Base-by-base conservation (phyloP, 352 stramenopile species). In the Phytophthora sp. region DNA sequence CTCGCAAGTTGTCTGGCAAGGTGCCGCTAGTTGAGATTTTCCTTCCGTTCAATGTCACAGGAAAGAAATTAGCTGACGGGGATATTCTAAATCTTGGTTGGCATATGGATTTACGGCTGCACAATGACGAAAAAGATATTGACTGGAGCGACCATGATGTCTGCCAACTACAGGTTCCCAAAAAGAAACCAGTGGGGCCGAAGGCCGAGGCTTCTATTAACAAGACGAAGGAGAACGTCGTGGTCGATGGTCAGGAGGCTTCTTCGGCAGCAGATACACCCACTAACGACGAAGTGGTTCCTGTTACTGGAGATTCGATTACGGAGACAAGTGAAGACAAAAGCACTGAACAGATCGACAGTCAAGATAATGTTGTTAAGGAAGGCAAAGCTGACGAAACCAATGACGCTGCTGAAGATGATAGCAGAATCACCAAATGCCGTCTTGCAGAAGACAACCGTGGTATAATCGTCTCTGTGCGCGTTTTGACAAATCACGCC, bases 1-100 rank as follows among this genome's bases (percentile, higher is more conserved):
- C 45, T 39, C 32, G 50, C 10, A 52, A 66, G 15, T 3, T 76
- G 49, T 23, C 52, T 10, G 35, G 13, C 11, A 46, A 74, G 8
- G 53, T 77, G 27, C 64, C 69, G 18, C 46, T 72, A 32, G 4
- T 92, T 26, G 73, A 90, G 31, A 63, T 92, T 18, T 74, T 91
- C 24, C 44, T 92, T 41, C 83, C 83, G 3, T 88, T 92, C 50
- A 89, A 92, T 51, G 35, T 88, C 37, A 91, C 83, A 5, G 79
- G 76, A 6, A 92, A 91, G 60, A 75, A 89, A 31, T 46, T 89
- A 20, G 61, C 65, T 5, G 57, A 70, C 17, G 79, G 79, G 7
- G 79, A 91, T 20, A 44, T 83, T 46, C 35, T 92, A 11, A 66
- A 74, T 24, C 72, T 92, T 17, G 83, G 71, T 20, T 79, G 79